A percentile compares a stretch with the other conserved stretches of the same genome.
These are phyloP conservation scores for Aspergillus sp. DNA, from an alignment of 2,329 filamentous ascomycete genomes.

Conservation along the genomic window DNA sequence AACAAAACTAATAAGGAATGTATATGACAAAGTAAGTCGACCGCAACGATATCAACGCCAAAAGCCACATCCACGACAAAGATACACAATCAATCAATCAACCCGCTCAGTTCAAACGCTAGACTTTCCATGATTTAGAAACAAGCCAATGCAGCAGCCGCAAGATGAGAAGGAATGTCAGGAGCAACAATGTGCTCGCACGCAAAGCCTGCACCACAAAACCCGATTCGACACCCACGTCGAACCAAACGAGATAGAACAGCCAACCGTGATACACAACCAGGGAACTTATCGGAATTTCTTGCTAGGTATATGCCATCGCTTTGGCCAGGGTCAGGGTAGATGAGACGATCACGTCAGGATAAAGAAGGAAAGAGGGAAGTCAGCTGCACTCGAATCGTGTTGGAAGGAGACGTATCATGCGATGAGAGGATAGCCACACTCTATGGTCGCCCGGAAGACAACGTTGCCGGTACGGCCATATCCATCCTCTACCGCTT, in stretches of 20 bases:
- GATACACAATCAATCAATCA: conserved; percentile 14
- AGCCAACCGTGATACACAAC: no score
- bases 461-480: no score
- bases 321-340: background rate
- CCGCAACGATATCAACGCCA: conserved; percentile 18
- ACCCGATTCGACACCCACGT: background rate
- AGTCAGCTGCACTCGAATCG: background rate
- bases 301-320: no score
- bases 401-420: background rate
- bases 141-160: conserved; percentile 18
- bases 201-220: background rate
- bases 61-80: conserved; percentile 15
- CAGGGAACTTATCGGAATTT: no score
- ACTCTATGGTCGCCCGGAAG: no score
- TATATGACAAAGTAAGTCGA: conserved; percentile 16
- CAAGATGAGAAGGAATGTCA: conserved; percentile 14
- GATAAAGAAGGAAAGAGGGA: background rate
- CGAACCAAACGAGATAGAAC: background rate
- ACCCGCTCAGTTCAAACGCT: conserved; percentile 31
- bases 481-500: conserved; percentile 51
- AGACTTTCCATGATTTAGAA: conserved; percentile 25
- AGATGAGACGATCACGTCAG: background rate
- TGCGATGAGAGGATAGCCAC: no score
- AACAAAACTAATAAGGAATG: conserved; percentile 13
- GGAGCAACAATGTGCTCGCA: conserved; percentile 10